These are phyloP conservation scores for Phytophthora palmivora DNA, from an alignment of 352 stramenopile species.

Conservation along the genomic window DNA sequence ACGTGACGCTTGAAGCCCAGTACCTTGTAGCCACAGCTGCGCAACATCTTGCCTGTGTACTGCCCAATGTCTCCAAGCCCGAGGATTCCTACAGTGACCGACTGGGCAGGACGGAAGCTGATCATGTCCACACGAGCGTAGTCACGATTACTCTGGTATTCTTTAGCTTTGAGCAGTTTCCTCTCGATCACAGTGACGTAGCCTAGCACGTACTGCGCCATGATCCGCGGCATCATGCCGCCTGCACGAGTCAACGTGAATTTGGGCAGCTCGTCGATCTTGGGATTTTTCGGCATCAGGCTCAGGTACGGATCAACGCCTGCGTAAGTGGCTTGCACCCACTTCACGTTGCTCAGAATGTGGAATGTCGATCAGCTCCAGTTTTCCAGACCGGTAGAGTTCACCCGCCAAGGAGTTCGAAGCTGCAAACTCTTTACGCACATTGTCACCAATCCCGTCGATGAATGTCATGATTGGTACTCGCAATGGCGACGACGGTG, in stretches of 20 bases:
- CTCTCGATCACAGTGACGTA: constrained; percentile 51
- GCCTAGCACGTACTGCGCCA: constrained; percentile 54
- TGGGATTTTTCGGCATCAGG: constrained; percentile 30
- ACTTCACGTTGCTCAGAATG: constrained; percentile 41
- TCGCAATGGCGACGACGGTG: constrained; percentile 6
- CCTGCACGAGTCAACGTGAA: constrained; percentile 48
- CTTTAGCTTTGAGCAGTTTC: constrained; percentile 39
- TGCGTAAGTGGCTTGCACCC: constrained; percentile 53
- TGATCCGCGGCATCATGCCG: constrained; percentile 49
- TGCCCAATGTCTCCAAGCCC: constrained; percentile 61
- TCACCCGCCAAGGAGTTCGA: constrained; percentile 26
- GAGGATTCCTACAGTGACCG: constrained; percentile 56
- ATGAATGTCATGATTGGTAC: constrained; percentile 46
- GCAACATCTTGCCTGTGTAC: constrained; percentile 53
- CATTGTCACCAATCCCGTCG: constrained; percentile 31
- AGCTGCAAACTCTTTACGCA: constrained; percentile 35
- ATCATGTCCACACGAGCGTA: constrained; percentile 38
- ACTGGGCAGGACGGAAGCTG: constrained; percentile 34
- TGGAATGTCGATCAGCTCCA: constrained; percentile 44
- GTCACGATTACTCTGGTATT: constrained; percentile 37
- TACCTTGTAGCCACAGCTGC: constrained; percentile 53
- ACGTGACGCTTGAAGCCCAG: constrained; percentile 65
- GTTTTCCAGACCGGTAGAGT: constrained; percentile 39
- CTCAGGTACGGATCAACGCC: constrained; percentile 46
- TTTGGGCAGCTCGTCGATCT: constrained; percentile 23